Base-by-base conservation (phyloP, 129 eudicot species). In the Tanacetum coccineum region DNA sequence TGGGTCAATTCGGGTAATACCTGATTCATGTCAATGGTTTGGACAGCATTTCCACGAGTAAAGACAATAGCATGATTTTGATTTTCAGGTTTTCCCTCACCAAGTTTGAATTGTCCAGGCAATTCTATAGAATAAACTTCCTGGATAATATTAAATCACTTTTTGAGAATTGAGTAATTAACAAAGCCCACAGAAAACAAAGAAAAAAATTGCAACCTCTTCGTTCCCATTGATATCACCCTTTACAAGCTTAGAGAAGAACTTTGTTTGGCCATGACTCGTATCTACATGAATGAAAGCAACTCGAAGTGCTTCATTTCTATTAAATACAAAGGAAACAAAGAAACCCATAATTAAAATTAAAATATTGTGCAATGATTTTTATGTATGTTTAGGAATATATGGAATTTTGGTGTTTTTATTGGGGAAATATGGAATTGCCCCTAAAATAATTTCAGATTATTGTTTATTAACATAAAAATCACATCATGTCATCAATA, bases 61-160 rank as follows among this genome's bases (percentile, higher is more conserved):
- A 92, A 92, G 9, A 92, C 58, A 15, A 92, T 64, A 3, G 98
- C 98, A 83, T 92, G 99, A 60, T 94, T 94, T 73, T 87, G 99
- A 81, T 94, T 94, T 86, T 94, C 99, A 30, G 99, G 99, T 67
- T 94, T 94, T 17, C 97, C 99, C 70, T 94, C 99, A 20, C 99
- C 99, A 65, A 94, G 83, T 76, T 83, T 92, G 14, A 96, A 96
- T 80, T 94, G 82, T 60, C 99, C 99, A 1, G 99, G 99, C 50
- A 94, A 73, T 66, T 89, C 89, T 60, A 94, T 81, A 2, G 97
- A 86, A 81, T 94, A 94, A 20, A 94, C 85, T 84, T 94, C 97
- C 99, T 94, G 88, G 74, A 79, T 15, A 66, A 6, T 32, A 32
- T 32, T 7, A 21, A 60, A 17, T 28, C 44, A 51, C 25, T 64